Conservation (phyloP, 768 basidiomycete genomes). For the Mycena indigotica region DNA sequence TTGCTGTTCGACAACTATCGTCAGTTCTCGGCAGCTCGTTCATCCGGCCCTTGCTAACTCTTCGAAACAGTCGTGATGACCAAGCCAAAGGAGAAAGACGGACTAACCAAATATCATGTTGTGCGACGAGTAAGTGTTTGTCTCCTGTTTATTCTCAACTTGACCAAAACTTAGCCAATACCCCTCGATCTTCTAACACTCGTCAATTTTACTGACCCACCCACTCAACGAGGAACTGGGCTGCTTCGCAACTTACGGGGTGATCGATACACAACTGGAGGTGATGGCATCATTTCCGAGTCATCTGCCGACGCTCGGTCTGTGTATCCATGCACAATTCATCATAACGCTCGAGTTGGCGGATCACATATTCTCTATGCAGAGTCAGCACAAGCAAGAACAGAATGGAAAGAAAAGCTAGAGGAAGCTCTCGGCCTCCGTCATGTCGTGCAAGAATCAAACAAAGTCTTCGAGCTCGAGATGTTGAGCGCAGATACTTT, state of each 20-base stretch:
- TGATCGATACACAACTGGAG: slow-evolving; percentile 35
- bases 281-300: slow-evolving; percentile 36
- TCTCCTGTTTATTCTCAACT: neutral
- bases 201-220: slow-evolving; percentile 78
- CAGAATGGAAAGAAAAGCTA: slow-evolving; percentile 88
- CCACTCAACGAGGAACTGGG: slow-evolving; percentile 74
- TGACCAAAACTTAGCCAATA: slow-evolving; percentile 67
- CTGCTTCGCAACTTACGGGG: slow-evolving; percentile 66
- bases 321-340: slow-evolving; percentile 86
- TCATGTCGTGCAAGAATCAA: slow-evolving; percentile 86
- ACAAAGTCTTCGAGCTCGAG: slow-evolving; percentile 93
- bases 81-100: slow-evolving; percentile 79
- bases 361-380: slow-evolving; percentile 88
- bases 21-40: slow-evolving; percentile 39
- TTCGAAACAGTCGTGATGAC: slow-evolving; percentile 79
- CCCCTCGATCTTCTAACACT: slow-evolving; percentile 88
- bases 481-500: slow-evolving; percentile 90
- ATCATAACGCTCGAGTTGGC: slow-evolving; percentile 86
- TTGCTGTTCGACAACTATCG: slow-evolving; percentile 95
- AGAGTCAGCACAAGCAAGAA: slow-evolving; percentile 71
- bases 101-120: slow-evolving; percentile 74
- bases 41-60: neutral
- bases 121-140: slow-evolving; percentile 66
- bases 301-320: slow-evolving; percentile 63
- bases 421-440: slow-evolving; percentile 86